These are phyloP conservation scores for Waltergamsia citrina DNA, from an alignment of 2,329 filamentous ascomycete genomes.

Conservation along the genomic window DNA sequence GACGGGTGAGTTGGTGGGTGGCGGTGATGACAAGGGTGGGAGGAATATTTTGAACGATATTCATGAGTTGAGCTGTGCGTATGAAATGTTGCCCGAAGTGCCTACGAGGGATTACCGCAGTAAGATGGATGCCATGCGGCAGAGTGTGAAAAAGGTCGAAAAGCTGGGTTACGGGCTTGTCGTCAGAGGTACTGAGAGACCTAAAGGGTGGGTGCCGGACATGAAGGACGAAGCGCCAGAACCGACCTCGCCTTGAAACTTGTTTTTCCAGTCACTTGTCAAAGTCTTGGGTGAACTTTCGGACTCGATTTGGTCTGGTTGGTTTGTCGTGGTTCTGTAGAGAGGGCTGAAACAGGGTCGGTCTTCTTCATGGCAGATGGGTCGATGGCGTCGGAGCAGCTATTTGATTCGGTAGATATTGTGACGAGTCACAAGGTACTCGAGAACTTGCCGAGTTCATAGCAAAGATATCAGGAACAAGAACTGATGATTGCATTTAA, in stretches of 20 bases:
- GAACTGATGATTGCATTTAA: no score
- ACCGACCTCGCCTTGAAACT: conserved; percentile 15
- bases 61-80: conserved; percentile 63
- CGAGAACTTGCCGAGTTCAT: no score
- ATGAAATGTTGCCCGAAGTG: conserved; percentile 63
- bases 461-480: no score
- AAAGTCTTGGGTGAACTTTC: background rate
- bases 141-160: conserved; percentile 91
- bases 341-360: no score
- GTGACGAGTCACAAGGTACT: no score
- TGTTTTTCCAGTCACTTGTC: conserved; percentile 1
- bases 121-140: conserved; percentile 80
- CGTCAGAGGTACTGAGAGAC: conserved; percentile 79
- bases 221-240: conserved; percentile 31
- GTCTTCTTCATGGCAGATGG: no score
- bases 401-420: no score
- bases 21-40: conserved; percentile 7
- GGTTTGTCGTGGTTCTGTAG: no score
- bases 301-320: background rate
- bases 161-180: conserved; percentile 78
- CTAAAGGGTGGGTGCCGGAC: conserved; percentile 88
- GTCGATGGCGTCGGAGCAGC: no score
- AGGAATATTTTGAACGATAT: conserved; percentile 71
- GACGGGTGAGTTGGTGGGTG: conserved; percentile 42
- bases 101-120: conserved; percentile 51